These are phyloP conservation scores for Polyporus arcularius DNA, from an alignment of 768 basidiomycete genomes.

Conservation along the genomic window DNA sequence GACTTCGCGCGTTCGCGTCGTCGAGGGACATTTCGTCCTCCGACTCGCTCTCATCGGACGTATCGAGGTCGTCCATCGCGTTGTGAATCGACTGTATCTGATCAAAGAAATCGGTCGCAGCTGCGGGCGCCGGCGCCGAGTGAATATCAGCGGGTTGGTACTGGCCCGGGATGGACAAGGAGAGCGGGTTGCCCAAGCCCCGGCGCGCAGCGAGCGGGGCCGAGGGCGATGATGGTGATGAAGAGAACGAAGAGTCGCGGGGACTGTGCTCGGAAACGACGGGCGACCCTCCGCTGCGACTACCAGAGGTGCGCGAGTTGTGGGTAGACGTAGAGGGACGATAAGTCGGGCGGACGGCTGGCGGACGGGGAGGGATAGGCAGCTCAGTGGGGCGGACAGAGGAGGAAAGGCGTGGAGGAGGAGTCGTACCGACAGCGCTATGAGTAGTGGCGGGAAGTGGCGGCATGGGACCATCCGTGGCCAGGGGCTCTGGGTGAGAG, in stretches of 20 bases:
- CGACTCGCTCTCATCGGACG: conserved; percentile 46
- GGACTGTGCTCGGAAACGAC: conserved; percentile 8
- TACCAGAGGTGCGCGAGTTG: conserved; percentile 12
- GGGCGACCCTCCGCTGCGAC: conserved; percentile 7
- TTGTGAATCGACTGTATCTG: conserved; percentile 63
- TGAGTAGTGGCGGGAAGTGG: conserved; percentile 24
- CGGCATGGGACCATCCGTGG: conserved; percentile 22
- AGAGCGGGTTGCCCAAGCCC: conserved; percentile 22
- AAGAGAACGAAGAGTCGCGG: conserved; percentile 5
- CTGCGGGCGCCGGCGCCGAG: conserved; percentile 64
- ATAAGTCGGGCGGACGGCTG: conserved; percentile 23
- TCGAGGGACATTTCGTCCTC: conserved; percentile 26
- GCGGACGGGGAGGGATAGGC: conserved; percentile 49
- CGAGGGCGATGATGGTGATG: conserved; percentile 1
- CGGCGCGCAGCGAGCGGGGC: conserved; percentile 26
- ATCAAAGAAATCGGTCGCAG: conserved; percentile 76
- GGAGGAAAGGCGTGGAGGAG: conserved; percentile 64
- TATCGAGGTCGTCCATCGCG: conserved; percentile 73
- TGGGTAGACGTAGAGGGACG: conserved; percentile 25
- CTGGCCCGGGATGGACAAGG: conserved; percentile 44
- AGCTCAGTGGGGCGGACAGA: conserved; percentile 57
- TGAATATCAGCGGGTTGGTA: conserved; percentile 48
- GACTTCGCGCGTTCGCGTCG: conserved; percentile 13
- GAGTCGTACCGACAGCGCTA: conserved; percentile 43
- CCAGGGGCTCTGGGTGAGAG: conserved; percentile 11